phyloP scores from a whole-genome alignment of 371 early-diverging fungal genomes.

The Actinomortierella wolfii region DNA sequence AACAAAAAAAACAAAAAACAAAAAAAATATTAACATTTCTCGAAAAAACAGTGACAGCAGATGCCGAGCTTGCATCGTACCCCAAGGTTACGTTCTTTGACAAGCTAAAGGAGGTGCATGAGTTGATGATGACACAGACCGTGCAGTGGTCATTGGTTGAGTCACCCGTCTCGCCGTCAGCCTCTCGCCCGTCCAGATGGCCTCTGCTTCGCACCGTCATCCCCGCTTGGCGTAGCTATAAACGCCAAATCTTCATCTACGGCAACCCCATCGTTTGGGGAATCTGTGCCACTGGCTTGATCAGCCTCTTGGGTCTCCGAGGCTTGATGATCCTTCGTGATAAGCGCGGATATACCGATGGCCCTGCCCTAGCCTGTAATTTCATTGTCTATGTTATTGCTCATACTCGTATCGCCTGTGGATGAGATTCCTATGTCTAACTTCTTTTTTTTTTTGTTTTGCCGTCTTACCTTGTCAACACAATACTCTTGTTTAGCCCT shows the following conservation, averaged over 20 bases:
- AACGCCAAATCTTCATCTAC: slow-evolving; percentile 15
- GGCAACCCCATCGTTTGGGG: slow-evolving; percentile 22
- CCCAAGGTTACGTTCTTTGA: slow-evolving; percentile 9
- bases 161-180: neutral
- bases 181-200: slow-evolving; percentile 10
- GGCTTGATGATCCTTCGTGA: neutral
- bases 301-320: neutral
- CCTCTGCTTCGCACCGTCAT: slow-evolving; percentile 6
- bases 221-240: slow-evolving; percentile 17
- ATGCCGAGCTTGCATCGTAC: slow-evolving; percentile 13
- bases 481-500: neutral
- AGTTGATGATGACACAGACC: slow-evolving; percentile 11
- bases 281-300: slow-evolving; percentile 7
- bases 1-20: neutral
- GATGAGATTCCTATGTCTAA: neutral
- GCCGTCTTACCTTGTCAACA: neutral
- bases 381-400: neutral
- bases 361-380: neutral
- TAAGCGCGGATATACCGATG: slow-evolving; percentile 10
- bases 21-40: slow-evolving; percentile 1
- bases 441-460: neutral
- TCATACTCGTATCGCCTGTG: neutral
- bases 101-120: slow-evolving; percentile 15
- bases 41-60: slow-evolving; percentile 15
- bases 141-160: slow-evolving; percentile 4